phyloP scores from a whole-genome alignment of 306 rosid species.

The Canavalia ensiformis region DNA sequence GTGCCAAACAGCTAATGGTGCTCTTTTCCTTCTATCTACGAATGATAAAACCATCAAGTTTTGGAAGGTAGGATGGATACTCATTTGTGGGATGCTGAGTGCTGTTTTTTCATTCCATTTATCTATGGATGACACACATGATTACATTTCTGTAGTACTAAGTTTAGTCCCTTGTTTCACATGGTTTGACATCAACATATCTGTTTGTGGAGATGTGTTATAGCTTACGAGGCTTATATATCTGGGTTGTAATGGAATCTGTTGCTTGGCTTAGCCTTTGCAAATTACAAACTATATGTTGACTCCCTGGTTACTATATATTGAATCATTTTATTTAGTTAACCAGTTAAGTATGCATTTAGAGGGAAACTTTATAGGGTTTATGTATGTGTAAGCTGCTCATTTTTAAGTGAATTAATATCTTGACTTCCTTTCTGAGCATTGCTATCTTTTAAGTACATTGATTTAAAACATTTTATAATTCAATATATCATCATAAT shows the following conservation, averaged over 20 bases:
- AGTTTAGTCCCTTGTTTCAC: slow-evolving; percentile 23
- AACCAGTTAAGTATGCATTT: neutral
- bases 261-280: neutral
- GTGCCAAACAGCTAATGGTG: slow-evolving; percentile 98
- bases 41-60: slow-evolving; percentile 96
- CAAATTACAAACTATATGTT: neutral
- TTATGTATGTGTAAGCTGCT: slow-evolving; percentile 28
- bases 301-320: neutral
- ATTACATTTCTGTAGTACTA: neutral
- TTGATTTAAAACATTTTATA: neutral
- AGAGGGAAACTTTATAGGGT: slow-evolving; percentile 16
- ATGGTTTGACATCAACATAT: slow-evolving; percentile 7
- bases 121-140: slow-evolving; percentile 22
- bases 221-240: slow-evolving; percentile 21
- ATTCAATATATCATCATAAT: slow-evolving; percentile 1
- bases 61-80: slow-evolving; percentile 83
- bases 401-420: slow-evolving; percentile 11
- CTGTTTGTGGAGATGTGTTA: slow-evolving; percentile 19
- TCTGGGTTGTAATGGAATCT: neutral
- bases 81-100: slow-evolving; percentile 27
- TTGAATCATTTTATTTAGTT: neutral
- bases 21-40: slow-evolving; percentile 92
- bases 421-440: neutral
- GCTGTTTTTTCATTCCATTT: slow-evolving; percentile 4
- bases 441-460: neutral